Conservation (phyloP, 2,329 filamentous ascomycete genomes). For the Penicillium sp. region DNA sequence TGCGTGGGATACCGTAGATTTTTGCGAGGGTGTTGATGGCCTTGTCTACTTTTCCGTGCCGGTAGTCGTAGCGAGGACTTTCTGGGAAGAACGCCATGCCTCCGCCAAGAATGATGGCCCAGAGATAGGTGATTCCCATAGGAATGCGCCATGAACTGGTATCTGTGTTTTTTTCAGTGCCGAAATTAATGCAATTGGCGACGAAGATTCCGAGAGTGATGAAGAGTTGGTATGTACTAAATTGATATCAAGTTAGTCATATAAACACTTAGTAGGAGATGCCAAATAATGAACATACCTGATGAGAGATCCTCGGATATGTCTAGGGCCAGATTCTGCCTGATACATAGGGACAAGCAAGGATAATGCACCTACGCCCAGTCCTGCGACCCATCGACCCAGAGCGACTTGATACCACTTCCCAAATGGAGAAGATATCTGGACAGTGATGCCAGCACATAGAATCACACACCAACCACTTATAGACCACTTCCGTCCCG, state of each 20-base stretch:
- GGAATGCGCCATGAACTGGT: constrained; percentile 54
- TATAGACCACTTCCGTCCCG: constrained; percentile 49
- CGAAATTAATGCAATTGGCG: constrained; percentile 53
- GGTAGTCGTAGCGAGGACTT: constrained; percentile 62
- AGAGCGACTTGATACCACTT: constrained; percentile 49
- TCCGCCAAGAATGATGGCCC: constrained; percentile 57
- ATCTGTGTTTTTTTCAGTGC: constrained; percentile 37
- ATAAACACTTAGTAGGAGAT: neutral
- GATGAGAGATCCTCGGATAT: constrained; percentile 51
- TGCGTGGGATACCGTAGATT: constrained; percentile 57
- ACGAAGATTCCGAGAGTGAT: constrained; percentile 53
- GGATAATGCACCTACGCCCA: constrained; percentile 49
- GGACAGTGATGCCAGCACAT: constrained; percentile 46
- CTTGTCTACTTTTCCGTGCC: constrained; percentile 56
- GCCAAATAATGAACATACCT: constrained; percentile 30
- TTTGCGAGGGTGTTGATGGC: constrained; percentile 57
- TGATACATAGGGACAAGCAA: constrained; percentile 53
- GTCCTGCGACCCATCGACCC: constrained; percentile 48
- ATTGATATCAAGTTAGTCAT: neutral
- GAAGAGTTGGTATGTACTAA: constrained; percentile 52
- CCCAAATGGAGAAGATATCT: constrained; percentile 42
- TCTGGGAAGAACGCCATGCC: constrained; percentile 62
- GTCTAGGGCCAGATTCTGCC: constrained; percentile 48
- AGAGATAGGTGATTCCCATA: constrained; percentile 63
- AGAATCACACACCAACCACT: constrained; percentile 45